Evolutionary conservation across 73 alveolate species (phyloP).

Genomic region (Paramecium sexaurelia): DNA sequence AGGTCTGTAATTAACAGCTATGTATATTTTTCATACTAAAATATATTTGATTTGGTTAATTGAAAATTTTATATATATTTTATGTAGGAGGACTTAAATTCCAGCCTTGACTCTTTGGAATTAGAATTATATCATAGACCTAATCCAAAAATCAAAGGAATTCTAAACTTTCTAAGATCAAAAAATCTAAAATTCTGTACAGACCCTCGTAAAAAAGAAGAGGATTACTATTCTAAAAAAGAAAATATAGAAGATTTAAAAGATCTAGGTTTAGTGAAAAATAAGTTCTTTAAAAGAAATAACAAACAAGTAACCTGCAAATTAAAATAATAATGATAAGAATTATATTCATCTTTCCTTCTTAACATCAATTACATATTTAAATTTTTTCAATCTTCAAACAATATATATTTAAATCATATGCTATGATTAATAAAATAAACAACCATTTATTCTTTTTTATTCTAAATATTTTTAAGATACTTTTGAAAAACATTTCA

Average conservation of each 20-base stretch:
- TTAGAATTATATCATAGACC: slow-evolving; percentile 12
- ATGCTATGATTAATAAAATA: background rate
- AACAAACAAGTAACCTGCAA: background rate
- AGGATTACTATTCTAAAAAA: slow-evolving; percentile 11
- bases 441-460: background rate
- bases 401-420: background rate
- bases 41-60: background rate
- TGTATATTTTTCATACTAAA: slow-evolving; percentile 18
- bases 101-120: slow-evolving; percentile 2
- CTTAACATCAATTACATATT: background rate
- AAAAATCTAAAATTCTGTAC: slow-evolving; percentile 31
- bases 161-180: background rate
- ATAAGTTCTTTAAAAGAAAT: background rate
- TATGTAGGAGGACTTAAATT: slow-evolving; percentile 39
- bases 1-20: slow-evolving; percentile 13
- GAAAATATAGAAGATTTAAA: background rate
- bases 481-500: background rate
- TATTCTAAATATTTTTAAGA: background rate
- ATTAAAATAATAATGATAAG: background rate
- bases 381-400: background rate
- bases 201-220: slow-evolving; percentile 41
- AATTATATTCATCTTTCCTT: background rate
- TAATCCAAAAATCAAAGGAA: background rate
- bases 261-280: background rate
- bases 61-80: background rate